Conservation (phyloP, 768 basidiomycete species). For the Astraeus odoratus region DNA sequence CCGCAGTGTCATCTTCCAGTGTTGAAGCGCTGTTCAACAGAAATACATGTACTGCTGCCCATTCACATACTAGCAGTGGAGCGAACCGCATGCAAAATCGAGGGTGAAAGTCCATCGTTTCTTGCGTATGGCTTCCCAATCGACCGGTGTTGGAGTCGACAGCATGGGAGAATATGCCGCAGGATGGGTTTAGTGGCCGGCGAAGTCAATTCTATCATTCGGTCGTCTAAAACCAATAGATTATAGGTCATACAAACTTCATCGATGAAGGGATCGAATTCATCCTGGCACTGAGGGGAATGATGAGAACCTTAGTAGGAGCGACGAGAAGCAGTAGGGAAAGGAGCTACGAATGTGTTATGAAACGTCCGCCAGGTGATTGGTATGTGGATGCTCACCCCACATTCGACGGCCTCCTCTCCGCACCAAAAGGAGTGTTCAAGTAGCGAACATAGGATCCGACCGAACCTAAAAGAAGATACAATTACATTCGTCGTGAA, state of each 20-base stretch:
- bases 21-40: slow-evolving; percentile 65
- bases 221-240: no score
- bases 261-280: slow-evolving; percentile 75
- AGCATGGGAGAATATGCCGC: slow-evolving; percentile 87
- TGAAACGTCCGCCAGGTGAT: neutral
- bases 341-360: slow-evolving; percentile 52
- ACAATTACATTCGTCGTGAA: slow-evolving; percentile 98
- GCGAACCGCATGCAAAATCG: slow-evolving; percentile 79
- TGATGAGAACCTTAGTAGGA: slow-evolving; percentile 95
- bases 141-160: slow-evolving; percentile 92
- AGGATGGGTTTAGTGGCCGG: slow-evolving; percentile 81
- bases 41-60: neutral
- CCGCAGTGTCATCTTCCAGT: slow-evolving; percentile 92
- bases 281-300: slow-evolving; percentile 84
- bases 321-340: slow-evolving; percentile 87
- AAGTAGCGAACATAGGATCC: slow-evolving; percentile 87
- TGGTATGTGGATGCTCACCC: slow-evolving; percentile 44
- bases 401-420: slow-evolving; percentile 86
- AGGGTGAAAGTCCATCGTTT: slow-evolving; percentile 96
- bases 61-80: neutral
- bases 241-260: slow-evolving; percentile 96
- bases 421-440: slow-evolving; percentile 97
- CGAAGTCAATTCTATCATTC: no score
- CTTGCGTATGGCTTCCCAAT: slow-evolving; percentile 97
- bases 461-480: slow-evolving; percentile 95